Conservation (phyloP, 2,329 filamentous ascomycete genomes). For the Colletotrichum godetiae region DNA sequence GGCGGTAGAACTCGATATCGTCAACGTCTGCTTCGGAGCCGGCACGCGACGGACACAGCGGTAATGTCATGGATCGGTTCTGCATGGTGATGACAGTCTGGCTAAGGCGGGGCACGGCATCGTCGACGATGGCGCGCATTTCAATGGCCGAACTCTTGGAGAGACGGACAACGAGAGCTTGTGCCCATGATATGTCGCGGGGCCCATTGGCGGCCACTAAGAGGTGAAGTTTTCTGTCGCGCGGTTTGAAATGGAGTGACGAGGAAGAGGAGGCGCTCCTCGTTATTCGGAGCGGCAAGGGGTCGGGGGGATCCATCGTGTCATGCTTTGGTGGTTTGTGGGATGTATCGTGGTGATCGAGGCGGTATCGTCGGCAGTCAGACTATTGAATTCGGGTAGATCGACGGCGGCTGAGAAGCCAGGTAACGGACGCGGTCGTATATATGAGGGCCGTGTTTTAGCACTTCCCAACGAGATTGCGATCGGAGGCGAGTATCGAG, state of each 20-base stretch:
- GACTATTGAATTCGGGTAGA: neutral
- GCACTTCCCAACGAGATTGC: neutral
- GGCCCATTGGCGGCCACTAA: constrained; percentile 75
- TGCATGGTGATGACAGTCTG: constrained; percentile 72
- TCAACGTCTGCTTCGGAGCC: constrained; percentile 48
- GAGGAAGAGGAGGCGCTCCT: constrained; percentile 46
- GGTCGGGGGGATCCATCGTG: constrained; percentile 32
- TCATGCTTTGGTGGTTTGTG: constrained; percentile 10
- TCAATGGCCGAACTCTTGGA: constrained; percentile 73
- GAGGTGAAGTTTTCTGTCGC: constrained; percentile 65
- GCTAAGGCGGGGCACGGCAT: constrained; percentile 71
- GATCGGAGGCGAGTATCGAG: neutral
- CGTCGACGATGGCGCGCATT: constrained; percentile 72
- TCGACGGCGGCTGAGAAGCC: neutral
- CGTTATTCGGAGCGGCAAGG: constrained; percentile 32
- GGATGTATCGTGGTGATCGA: neutral
- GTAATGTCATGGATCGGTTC: constrained; percentile 57
- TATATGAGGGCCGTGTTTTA: neutral
- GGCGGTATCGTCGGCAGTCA: constrained; percentile 2
- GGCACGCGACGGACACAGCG: constrained; percentile 45
- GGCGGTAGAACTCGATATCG: constrained; percentile 64
- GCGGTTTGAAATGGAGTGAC: constrained; percentile 48
- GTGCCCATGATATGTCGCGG: constrained; percentile 73
- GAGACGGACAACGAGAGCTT: constrained; percentile 73
- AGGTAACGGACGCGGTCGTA: neutral